These are phyloP conservation scores for Limonium bicolor DNA, from an alignment of 148 eudicot species.

Conservation along the genomic window DNA sequence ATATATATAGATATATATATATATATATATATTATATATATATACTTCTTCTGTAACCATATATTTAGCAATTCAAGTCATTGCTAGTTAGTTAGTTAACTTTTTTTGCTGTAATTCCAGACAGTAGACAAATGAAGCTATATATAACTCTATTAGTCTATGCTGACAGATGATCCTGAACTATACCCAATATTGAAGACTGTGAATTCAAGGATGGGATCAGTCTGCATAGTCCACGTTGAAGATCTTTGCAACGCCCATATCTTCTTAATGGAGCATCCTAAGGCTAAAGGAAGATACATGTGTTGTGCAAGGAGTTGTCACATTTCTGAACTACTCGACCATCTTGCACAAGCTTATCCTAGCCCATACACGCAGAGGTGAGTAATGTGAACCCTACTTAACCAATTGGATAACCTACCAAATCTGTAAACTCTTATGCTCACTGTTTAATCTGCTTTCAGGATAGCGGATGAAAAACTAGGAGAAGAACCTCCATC, in stretches of 20 bases:
- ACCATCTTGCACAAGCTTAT: constrained; percentile 20
- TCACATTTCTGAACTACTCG: constrained; percentile 11
- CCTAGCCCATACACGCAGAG: constrained; percentile 16
- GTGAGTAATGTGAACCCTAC: constrained; percentile 7
- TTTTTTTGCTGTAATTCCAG: no score
- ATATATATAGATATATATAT: no score
- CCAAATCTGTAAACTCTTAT: not conserved
- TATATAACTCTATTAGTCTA: no score
- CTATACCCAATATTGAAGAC: constrained; percentile 30
- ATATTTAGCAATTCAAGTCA: no score
- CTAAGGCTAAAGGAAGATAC: constrained; percentile 26
- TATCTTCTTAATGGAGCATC: constrained; percentile 53
- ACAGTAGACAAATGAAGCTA: no score
- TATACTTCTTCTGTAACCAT: no score
- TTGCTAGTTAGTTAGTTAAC: no score
- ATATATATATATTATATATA: no score
- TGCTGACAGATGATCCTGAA: constrained; percentile 33
- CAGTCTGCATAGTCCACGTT: constrained; percentile 20
- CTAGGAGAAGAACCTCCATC: constrained; percentile 21
- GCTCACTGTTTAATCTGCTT: not conserved
- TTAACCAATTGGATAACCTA: no score
- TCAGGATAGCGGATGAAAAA: constrained; percentile 16
- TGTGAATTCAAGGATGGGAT: constrained; percentile 25
- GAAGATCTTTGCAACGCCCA: constrained; percentile 62
- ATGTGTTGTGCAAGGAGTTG: constrained; percentile 15